Evolutionary conservation across 257 asterid genomes (phyloP).

Genomic region (Rauvolfia tetraphylla): DNA sequence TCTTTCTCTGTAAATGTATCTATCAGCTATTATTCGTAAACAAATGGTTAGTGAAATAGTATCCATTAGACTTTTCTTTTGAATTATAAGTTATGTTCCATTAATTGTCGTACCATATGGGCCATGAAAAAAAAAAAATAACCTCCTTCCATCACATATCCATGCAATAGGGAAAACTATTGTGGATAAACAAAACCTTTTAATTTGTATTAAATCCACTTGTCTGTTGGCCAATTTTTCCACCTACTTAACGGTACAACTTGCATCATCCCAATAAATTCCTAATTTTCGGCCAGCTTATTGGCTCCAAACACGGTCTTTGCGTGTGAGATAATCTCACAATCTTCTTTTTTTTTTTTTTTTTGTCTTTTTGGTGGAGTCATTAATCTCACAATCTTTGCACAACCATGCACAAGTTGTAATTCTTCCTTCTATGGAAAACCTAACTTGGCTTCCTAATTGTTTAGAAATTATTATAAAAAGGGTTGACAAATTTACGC

Average conservation of each 20-base stretch:
- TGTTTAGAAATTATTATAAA: not conserved
- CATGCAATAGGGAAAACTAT: too few species aligned
- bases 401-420: slow-evolving; percentile 14
- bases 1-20: too few species aligned
- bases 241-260: slow-evolving; percentile 1
- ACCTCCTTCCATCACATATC: too few species aligned
- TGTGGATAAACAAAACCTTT: too few species aligned
- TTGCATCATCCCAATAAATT: not conserved
- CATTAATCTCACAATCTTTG: slow-evolving; percentile 9
- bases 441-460: slow-evolving; percentile 2
- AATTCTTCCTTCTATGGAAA: not conserved
- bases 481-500: not conserved
- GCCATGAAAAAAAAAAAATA: too few species aligned
- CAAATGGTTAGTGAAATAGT: too few species aligned
- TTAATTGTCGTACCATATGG: too few species aligned
- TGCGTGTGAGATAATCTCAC: slow-evolving; percentile 14
- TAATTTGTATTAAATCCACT: not conserved
- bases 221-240: not conserved
- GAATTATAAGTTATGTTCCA: too few species aligned
- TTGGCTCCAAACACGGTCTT: slow-evolving; percentile 2
- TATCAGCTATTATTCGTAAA: too few species aligned
- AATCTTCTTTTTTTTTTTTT: too few species aligned
- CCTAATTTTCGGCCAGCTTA: not conserved
- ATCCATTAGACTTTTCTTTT: too few species aligned
- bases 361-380: too few species aligned